Conservation (phyloP, 1,284 basidiomycete genomes). For the Cryptococcus deneoformans region DNA sequence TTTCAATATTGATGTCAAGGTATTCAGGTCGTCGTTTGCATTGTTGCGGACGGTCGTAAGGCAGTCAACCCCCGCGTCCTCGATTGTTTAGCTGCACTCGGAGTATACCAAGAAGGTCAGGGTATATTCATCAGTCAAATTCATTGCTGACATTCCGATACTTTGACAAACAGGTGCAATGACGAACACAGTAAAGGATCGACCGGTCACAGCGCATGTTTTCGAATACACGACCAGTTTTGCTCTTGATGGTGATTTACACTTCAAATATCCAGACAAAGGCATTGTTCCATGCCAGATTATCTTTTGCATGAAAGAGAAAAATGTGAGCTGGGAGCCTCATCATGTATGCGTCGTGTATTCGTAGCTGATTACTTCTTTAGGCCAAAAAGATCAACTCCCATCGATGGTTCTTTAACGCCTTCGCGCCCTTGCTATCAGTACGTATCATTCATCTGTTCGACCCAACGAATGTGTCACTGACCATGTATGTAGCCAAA, state of each 20-base stretch:
- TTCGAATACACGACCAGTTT: slow-evolving; percentile 92
- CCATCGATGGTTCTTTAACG: slow-evolving; percentile 95
- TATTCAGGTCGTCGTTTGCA: slow-evolving; percentile 82
- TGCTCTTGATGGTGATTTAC: slow-evolving; percentile 78
- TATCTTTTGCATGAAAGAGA: slow-evolving; percentile 66
- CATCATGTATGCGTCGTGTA: background rate
- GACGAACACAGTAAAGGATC: slow-evolving; percentile 84
- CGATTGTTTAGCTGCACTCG: slow-evolving; percentile 65
- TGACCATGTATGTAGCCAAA: slow-evolving; percentile 60
- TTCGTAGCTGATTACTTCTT: background rate
- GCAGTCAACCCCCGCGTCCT: slow-evolving; percentile 90
- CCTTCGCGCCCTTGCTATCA: slow-evolving; percentile 56
- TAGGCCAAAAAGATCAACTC: slow-evolving; percentile 91
- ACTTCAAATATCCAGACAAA: slow-evolving; percentile 93
- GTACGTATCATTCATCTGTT: slow-evolving; percentile 12
- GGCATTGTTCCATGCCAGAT: slow-evolving; percentile 89
- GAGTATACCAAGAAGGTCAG: slow-evolving; percentile 56
- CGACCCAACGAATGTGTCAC: background rate
- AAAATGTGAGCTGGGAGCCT: slow-evolving; percentile 73
- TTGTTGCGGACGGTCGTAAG: slow-evolving; percentile 91
- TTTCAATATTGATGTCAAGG: slow-evolving; percentile 2
- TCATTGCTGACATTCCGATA: background rate
- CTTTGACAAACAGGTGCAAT: slow-evolving; percentile 58
- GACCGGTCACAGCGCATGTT: slow-evolving; percentile 86
- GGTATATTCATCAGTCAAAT: background rate